Evolutionary conservation across 2,329 filamentous ascomycete genomes (phyloP).

Genomic region (Trichoderma sp.): DNA sequence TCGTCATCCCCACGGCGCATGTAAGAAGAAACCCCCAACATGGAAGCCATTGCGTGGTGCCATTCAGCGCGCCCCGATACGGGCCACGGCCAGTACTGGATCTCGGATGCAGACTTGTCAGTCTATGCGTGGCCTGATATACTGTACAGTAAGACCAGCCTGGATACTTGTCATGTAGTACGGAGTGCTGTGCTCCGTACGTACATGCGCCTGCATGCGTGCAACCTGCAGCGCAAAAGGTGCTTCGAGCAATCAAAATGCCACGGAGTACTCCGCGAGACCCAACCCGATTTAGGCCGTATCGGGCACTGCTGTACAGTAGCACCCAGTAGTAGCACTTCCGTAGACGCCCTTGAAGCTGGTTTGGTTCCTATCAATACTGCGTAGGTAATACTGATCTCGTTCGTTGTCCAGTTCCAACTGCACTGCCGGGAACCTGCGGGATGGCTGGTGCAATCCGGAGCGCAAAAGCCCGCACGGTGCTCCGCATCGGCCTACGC

Average conservation of each 20-base stretch:
- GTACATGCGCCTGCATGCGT: too few relatives aligned
- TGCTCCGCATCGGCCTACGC: constrained; percentile 14
- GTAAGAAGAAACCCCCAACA: neutral
- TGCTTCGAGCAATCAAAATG: too few relatives aligned
- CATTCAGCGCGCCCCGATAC: constrained; percentile 22
- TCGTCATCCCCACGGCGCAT: neutral
- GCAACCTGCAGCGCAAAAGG: neutral
- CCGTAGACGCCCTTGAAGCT: too few relatives aligned
- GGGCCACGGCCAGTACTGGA: neutral
- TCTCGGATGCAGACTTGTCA: neutral
- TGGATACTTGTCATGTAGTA: neutral
- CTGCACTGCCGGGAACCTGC: constrained; percentile 13
- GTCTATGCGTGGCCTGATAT: constrained; percentile 11
- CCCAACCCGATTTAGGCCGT: neutral
- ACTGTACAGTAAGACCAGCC: neutral
- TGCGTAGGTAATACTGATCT: too few relatives aligned
- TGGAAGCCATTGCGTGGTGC: constrained; percentile 20
- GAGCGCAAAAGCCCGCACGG: constrained; percentile 5
- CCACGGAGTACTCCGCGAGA: neutral
- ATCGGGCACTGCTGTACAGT: too few relatives aligned
- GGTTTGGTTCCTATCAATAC: too few relatives aligned
- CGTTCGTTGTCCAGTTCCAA: too few relatives aligned
- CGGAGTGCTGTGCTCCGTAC: too few relatives aligned
- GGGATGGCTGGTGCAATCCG: neutral
- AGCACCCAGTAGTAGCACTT: too few relatives aligned